These are phyloP conservation scores for Pseudogymnoascus sp. DNA, from an alignment of 2,329 filamentous ascomycete species.

Conservation along the genomic window DNA sequence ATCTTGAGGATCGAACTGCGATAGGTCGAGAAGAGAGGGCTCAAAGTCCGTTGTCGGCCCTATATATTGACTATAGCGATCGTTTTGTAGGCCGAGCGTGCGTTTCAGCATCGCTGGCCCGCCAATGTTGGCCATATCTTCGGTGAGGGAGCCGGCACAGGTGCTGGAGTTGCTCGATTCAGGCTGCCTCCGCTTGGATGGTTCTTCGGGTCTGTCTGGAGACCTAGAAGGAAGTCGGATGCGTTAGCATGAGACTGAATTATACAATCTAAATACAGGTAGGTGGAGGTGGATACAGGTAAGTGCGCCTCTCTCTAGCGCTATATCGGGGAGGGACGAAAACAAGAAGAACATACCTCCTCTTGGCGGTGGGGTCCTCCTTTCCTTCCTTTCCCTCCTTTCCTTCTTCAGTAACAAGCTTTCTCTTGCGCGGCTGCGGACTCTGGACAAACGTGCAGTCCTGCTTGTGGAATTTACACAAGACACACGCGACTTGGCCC, in stretches of 20 bases:
- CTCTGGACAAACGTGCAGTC: conserved; percentile 73
- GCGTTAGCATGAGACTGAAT: conserved; percentile 16
- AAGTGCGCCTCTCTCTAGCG: conserved; percentile 10
- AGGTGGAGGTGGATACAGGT: background rate
- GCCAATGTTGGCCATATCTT: conserved; percentile 64
- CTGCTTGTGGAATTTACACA: conserved; percentile 69
- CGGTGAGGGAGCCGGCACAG: conserved; percentile 53
- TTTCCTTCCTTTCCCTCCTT: conserved; percentile 55
- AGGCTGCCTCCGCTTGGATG: conserved; percentile 41
- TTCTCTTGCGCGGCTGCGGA: conserved; percentile 71
- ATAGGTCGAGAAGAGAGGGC: conserved; percentile 72
- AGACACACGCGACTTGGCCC: conserved; percentile 61
- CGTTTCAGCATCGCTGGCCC: conserved; percentile 58
- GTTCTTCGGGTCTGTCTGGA: conserved; percentile 46
- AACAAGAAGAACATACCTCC: conserved; percentile 46
- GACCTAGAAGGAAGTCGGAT: conserved; percentile 36
- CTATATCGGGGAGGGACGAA: conserved; percentile 19
- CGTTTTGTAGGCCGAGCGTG: conserved; percentile 66
- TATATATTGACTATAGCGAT: conserved; percentile 76
- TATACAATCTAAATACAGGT: conserved; percentile 4
- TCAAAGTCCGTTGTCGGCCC: conserved; percentile 78
- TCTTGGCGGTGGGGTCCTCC: conserved; percentile 55
- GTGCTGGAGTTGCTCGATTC: conserved; percentile 54
- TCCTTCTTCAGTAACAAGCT: conserved; percentile 49
- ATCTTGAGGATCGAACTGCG: conserved; percentile 71